Conservation (phyloP, 768 basidiomycete species). For the Macrolepiota dolichaula region DNA sequence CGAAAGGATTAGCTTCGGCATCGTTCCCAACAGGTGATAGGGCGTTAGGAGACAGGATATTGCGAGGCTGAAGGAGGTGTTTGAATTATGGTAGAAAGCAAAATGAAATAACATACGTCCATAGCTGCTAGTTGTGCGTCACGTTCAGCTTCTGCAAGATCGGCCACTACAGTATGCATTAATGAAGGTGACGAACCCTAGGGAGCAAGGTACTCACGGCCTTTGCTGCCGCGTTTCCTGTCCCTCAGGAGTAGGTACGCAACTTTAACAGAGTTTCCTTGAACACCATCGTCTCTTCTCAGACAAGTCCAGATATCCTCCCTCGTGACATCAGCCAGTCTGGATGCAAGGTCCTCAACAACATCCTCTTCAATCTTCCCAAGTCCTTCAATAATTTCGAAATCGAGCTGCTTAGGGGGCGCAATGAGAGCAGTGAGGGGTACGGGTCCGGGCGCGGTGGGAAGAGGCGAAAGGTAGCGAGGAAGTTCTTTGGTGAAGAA, state of each 20-base stretch:
- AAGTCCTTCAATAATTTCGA: constrained; percentile 86
- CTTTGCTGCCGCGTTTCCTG: constrained; percentile 78
- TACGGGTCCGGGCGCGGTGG: constrained; percentile 73
- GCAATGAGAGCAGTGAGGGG: constrained; percentile 70
- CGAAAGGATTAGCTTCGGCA: constrained; percentile 76
- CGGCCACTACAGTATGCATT: constrained; percentile 49
- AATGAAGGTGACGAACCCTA: neutral
- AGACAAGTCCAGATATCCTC: constrained; percentile 89
- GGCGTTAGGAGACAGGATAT: constrained; percentile 61
- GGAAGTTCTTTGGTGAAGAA: constrained; percentile 88
- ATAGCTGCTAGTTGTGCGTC: constrained; percentile 75
- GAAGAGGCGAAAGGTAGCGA: constrained; percentile 82
- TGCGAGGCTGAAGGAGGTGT: constrained; percentile 52
- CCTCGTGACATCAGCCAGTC: constrained; percentile 72
- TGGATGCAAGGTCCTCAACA: constrained; percentile 72
- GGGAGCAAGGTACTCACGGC: constrained; percentile 53
- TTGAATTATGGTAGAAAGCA: constrained; percentile 9
- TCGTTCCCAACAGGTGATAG: constrained; percentile 62
- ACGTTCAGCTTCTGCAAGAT: constrained; percentile 82
- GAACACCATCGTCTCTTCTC: constrained; percentile 75
- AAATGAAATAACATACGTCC: constrained; percentile 56
- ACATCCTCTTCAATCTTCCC: constrained; percentile 92
- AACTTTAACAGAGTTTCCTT: constrained; percentile 93
- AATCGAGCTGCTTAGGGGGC: constrained; percentile 66
- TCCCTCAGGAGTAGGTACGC: constrained; percentile 93